phyloP scores from a whole-genome alignment of 257 asterid genomes.

The Paraleonurus japonicus region DNA sequence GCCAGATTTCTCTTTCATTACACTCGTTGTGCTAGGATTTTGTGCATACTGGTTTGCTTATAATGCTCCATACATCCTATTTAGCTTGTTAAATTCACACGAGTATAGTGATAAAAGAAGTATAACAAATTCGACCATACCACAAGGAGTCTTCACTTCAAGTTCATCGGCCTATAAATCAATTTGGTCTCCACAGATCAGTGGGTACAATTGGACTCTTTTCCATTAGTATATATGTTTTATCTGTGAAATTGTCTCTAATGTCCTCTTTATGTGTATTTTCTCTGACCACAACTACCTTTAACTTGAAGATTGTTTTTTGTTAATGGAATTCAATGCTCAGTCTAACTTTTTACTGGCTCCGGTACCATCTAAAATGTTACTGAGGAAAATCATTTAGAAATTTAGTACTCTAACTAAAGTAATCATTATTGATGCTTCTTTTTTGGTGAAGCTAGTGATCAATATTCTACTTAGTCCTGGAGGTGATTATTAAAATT shows the following conservation, averaged over 20 bases:
- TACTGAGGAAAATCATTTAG: background rate
- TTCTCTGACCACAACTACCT: background rate
- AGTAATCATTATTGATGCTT: background rate
- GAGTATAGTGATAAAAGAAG: background rate
- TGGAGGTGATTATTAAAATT: background rate
- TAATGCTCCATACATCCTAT: conserved; percentile 12
- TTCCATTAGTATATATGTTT: background rate
- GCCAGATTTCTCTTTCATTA: conserved; percentile 16
- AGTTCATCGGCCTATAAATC: conserved; percentile 12
- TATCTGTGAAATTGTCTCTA: conserved; percentile 6
- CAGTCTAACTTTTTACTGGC: background rate
- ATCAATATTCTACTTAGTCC: background rate
- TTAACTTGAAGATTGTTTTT: background rate
- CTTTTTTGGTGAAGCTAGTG: conserved; percentile 18
- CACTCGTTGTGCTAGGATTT: conserved; percentile 7
- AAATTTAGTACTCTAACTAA: background rate
- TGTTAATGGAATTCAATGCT: background rate
- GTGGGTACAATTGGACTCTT: conserved; percentile 8
- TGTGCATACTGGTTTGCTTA: background rate
- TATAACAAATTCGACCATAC: background rate
- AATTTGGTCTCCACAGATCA: background rate
- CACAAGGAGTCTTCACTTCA: conserved; percentile 9
- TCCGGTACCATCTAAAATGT: background rate
- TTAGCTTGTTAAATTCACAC: conserved; percentile 5
- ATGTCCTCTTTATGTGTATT: background rate